A percentile compares a stretch with the other conserved stretches of the same genome.
Conservation (phyloP, 257 asterid species). For the Nicotiana tomentosiformis region DNA sequence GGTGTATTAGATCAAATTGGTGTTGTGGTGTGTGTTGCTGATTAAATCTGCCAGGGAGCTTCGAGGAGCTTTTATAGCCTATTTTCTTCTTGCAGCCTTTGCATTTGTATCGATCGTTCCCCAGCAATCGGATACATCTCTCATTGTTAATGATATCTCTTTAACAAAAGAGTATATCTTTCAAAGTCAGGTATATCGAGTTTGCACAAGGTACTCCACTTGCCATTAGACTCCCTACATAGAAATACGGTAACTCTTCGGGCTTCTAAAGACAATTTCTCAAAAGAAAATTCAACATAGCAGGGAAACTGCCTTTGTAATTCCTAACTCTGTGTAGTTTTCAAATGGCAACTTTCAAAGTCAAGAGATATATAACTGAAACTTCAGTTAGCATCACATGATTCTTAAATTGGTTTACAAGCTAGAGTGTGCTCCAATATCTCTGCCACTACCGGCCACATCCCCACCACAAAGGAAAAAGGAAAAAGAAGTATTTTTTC, state of each 20-base stretch:
- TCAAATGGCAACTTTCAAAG: background rate
- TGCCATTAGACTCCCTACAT: too few species aligned
- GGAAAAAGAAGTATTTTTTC: background rate
- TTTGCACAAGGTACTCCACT: background rate
- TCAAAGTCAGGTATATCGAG: background rate
- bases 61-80: constrained; percentile 46
- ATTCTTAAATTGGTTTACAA: background rate
- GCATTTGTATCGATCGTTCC: constrained; percentile 54
- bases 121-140: constrained; percentile 13
- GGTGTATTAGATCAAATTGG: constrained; percentile 23
- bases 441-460: background rate
- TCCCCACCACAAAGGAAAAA: background rate
- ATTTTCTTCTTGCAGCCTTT: constrained; percentile 44
- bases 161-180: constrained; percentile 31
- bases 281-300: too few species aligned
- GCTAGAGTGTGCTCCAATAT: background rate
- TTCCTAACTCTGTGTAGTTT: too few species aligned
- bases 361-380: background rate
- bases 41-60: constrained; percentile 67
- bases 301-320: too few species aligned
- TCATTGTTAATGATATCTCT: too few species aligned
- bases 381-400: background rate
- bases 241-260: too few species aligned
- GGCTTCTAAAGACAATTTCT: too few species aligned
- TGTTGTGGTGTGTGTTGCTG: constrained; percentile 72